Conservation (phyloP, 805 yeast genomes). For the Hemisphaericaspora nanyangensis region DNA sequence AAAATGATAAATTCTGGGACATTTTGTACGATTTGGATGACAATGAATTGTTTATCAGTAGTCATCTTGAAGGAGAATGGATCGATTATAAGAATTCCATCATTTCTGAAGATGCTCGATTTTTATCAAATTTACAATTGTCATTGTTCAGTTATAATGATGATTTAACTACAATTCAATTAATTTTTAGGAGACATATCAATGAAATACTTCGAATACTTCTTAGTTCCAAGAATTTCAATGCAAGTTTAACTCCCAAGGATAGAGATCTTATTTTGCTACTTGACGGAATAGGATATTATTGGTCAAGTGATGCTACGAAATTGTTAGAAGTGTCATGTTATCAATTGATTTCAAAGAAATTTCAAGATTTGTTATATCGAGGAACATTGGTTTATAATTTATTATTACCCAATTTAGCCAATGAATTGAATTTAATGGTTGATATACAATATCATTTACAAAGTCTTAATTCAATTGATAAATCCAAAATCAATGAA, state of each 20-base stretch:
- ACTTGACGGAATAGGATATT: slow-evolving; percentile 41
- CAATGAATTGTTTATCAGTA: slow-evolving; percentile 35
- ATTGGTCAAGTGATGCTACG: slow-evolving; percentile 39
- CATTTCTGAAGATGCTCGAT: slow-evolving; percentile 42
- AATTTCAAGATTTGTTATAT: slow-evolving; percentile 32
- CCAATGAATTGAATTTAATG: slow-evolving; percentile 40
- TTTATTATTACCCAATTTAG: slow-evolving; percentile 29
- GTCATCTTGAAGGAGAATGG: slow-evolving; percentile 11
- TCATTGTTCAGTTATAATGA: slow-evolving; percentile 44
- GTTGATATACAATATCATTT: slow-evolving; percentile 41
- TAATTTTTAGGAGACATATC: slow-evolving; percentile 41
- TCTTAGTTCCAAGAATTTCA: slow-evolving; percentile 35
- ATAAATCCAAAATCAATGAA: slow-evolving; percentile 25
- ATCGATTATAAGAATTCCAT: slow-evolving; percentile 30
- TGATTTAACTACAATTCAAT: slow-evolving; percentile 43
- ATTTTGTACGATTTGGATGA: slow-evolving; percentile 57
- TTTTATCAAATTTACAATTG: slow-evolving; percentile 38
- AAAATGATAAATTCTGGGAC: slow-evolving; percentile 55
- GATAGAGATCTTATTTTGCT: slow-evolving; percentile 19
- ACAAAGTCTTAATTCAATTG: slow-evolving; percentile 26
- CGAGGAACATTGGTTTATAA: slow-evolving; percentile 29
- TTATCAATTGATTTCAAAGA: slow-evolving; percentile 33
- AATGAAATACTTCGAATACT: slow-evolving; percentile 39
- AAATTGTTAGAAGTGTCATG: slow-evolving; percentile 39
- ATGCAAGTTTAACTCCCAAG: slow-evolving; percentile 13